A percentile compares a stretch with the other conserved stretches of the same genome.
These are phyloP conservation scores for Metarhizium robertsii DNA, from an alignment of 2,329 filamentous ascomycete species.

Conservation along the genomic window DNA sequence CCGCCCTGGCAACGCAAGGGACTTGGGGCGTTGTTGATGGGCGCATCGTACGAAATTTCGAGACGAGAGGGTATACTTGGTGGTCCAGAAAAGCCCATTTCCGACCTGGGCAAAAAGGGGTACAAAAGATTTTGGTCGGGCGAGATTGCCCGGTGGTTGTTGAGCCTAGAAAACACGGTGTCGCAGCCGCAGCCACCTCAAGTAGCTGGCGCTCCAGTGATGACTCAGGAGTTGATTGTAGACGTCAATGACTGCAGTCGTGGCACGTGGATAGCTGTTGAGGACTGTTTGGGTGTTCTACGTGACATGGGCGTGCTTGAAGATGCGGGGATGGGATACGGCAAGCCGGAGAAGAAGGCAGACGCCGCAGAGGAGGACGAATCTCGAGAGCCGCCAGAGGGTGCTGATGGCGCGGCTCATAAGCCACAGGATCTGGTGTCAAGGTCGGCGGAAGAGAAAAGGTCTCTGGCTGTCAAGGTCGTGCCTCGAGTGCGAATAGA, in stretches of 20 bases:
- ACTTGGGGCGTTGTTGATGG: slow-evolving; percentile 82
- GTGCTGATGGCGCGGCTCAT: neutral
- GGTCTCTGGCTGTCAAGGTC: slow-evolving; percentile 13
- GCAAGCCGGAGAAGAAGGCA: slow-evolving; percentile 19
- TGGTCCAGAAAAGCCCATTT: slow-evolving; percentile 89
- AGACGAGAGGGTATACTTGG: slow-evolving; percentile 74
- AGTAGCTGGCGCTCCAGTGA: neutral
- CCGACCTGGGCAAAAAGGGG: slow-evolving; percentile 70
- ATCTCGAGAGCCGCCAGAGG: neutral
- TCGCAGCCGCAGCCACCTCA: neutral
- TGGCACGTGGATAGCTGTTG: slow-evolving; percentile 73
- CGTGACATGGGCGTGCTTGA: slow-evolving; percentile 69
- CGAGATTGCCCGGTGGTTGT: slow-evolving; percentile 65
- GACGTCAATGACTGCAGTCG: slow-evolving; percentile 64
- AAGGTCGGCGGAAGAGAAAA: slow-evolving; percentile 4
- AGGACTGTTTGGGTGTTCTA: slow-evolving; percentile 72
- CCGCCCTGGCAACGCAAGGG: slow-evolving; percentile 92
- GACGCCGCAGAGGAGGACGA: slow-evolving; percentile 10
- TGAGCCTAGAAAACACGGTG: slow-evolving; percentile 32
- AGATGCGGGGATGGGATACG: slow-evolving; percentile 41
- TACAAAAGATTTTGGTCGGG: slow-evolving; percentile 83
- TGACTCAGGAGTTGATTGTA: slow-evolving; percentile 36
- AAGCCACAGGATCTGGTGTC: slow-evolving; percentile 6
- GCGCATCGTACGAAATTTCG: slow-evolving; percentile 86
- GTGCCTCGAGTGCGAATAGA: slow-evolving; percentile 42